Evolutionary conservation across 208 protist species (phyloP).

Genomic region (Tritrichomonas musculus): DNA sequence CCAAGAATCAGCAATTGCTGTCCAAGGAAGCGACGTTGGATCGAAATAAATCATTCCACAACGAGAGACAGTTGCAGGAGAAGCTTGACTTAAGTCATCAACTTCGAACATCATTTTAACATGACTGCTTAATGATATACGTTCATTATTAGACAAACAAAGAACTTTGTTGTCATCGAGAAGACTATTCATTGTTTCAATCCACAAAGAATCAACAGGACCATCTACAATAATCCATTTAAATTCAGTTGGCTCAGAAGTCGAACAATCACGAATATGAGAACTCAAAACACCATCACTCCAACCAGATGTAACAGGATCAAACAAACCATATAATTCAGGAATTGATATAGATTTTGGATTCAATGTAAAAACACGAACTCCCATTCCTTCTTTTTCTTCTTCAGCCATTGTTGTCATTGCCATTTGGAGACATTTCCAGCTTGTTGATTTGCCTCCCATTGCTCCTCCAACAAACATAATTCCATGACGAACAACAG

Average conservation of each 20-base stretch:
- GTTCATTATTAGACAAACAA: slow-evolving; percentile 83
- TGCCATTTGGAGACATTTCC: slow-evolving; percentile 79
- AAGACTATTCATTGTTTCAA: slow-evolving; percentile 97
- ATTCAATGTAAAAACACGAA: slow-evolving; percentile 77
- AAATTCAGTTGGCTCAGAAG: slow-evolving; percentile 52
- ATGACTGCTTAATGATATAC: slow-evolving; percentile 76
- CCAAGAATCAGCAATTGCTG: slow-evolving; percentile 80
- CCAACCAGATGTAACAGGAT: slow-evolving; percentile 77
- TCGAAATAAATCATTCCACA: slow-evolving; percentile 96
- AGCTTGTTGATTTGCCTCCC: slow-evolving; percentile 61
- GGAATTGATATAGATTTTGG: slow-evolving; percentile 93
- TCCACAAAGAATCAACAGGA: slow-evolving; percentile 95
- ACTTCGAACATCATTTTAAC: slow-evolving; percentile 95
- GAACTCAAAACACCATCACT: slow-evolving; percentile 62
- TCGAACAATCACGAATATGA: slow-evolving; percentile 69
- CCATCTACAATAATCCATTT: slow-evolving; percentile 95
- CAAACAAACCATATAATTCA: slow-evolving; percentile 88
- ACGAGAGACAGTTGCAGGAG: slow-evolving; percentile 91
- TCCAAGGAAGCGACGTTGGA: slow-evolving; percentile 60
- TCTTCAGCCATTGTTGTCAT: slow-evolving; percentile 84
- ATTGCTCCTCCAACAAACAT: slow-evolving; percentile 89
- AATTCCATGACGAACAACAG: slow-evolving; percentile 87
- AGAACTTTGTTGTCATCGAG: slow-evolving; percentile 95
- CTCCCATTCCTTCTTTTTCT: slow-evolving; percentile 67
- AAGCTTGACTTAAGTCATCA: slow-evolving; percentile 87